These are phyloP conservation scores for Fusarium devonianum DNA, from an alignment of 2,329 filamentous ascomycete species.

Conservation along the genomic window DNA sequence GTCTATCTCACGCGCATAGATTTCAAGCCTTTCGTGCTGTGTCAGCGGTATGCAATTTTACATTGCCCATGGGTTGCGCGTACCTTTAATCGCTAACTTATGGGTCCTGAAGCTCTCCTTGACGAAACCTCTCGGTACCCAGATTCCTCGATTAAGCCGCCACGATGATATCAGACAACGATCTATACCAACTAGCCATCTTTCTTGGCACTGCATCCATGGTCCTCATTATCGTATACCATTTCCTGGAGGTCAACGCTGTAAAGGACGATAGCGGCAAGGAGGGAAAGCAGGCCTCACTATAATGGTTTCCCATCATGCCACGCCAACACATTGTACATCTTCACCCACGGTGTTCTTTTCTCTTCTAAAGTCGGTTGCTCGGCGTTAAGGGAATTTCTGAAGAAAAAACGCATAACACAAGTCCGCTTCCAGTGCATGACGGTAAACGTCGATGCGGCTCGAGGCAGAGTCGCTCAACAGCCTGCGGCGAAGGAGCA, in stretches of 20 bases:
- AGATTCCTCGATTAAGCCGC: conserved; percentile 19
- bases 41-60: conserved; percentile 6
- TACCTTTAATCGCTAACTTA: conserved; percentile 17
- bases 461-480: conserved; percentile 4
- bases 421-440: conserved; percentile 4
- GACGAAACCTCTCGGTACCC: conserved; percentile 1
- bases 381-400: conserved; percentile 30
- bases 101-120: conserved; percentile 10
- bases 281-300: conserved; percentile 22
- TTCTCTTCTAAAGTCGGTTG: conserved; percentile 21
- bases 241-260: conserved; percentile 94
- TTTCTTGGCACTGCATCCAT: conserved; percentile 90
- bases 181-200: conserved; percentile 90
- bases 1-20: no score
- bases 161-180: conserved; percentile 92
- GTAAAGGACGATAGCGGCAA: conserved; percentile 22
- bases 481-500: conserved; percentile 1
- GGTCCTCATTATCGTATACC: conserved; percentile 92
- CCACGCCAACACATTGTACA: conserved; percentile 19
- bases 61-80: no score
- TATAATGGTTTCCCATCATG: conserved; percentile 18
- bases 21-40: no score
- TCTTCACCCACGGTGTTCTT: conserved; percentile 16
- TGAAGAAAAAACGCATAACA: conserved; percentile 8
- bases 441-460: conserved; percentile 7